Evolutionary conservation across 2,329 filamentous ascomycete species (phyloP).

Genomic region (Paramyrothecium sp.): DNA sequence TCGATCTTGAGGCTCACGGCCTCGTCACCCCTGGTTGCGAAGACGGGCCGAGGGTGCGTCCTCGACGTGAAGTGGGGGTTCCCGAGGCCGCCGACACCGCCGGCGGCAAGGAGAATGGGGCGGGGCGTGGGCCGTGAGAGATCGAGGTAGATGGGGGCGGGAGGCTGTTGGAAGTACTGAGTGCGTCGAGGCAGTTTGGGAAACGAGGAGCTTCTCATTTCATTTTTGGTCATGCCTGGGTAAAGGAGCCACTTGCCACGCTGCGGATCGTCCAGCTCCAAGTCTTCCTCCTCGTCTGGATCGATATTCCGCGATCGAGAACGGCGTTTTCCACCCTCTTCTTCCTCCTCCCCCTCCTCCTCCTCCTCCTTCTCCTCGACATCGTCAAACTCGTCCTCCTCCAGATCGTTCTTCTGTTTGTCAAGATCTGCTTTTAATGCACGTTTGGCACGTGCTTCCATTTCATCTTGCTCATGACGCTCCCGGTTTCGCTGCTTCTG

Average conservation of each 20-base stretch:
- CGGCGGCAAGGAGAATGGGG: slow-evolving; percentile 82
- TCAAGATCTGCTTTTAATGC: slow-evolving; percentile 2
- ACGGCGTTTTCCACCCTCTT: too few species aligned
- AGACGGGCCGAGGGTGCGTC: slow-evolving; percentile 73
- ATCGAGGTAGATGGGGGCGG: slow-evolving; percentile 70
- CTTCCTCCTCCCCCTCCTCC: slow-evolving; percentile 11
- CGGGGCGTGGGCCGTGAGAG: slow-evolving; percentile 74
- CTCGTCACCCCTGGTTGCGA: slow-evolving; percentile 81
- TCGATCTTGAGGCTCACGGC: slow-evolving; percentile 78
- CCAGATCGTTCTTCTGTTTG: slow-evolving; percentile 6
- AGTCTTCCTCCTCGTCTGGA: slow-evolving; percentile 31
- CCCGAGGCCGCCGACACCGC: slow-evolving; percentile 84
- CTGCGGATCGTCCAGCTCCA: slow-evolving; percentile 42
- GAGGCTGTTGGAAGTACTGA: slow-evolving; percentile 64
- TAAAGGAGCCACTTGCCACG: slow-evolving; percentile 84
- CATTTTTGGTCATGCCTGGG: slow-evolving; percentile 70
- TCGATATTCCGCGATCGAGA: neutral
- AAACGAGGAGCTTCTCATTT: slow-evolving; percentile 55
- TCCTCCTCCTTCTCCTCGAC: slow-evolving; percentile 10
- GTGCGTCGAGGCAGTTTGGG: slow-evolving; percentile 52
- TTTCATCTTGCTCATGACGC: slow-evolving; percentile 29
- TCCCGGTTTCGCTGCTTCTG: slow-evolving; percentile 30
- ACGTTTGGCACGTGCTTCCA: slow-evolving; percentile 16
- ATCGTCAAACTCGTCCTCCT: slow-evolving; percentile 11
- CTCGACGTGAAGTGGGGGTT: slow-evolving; percentile 90